Conservation (phyloP, 352 stramenopile species). For the Phytophthora sp. region DNA sequence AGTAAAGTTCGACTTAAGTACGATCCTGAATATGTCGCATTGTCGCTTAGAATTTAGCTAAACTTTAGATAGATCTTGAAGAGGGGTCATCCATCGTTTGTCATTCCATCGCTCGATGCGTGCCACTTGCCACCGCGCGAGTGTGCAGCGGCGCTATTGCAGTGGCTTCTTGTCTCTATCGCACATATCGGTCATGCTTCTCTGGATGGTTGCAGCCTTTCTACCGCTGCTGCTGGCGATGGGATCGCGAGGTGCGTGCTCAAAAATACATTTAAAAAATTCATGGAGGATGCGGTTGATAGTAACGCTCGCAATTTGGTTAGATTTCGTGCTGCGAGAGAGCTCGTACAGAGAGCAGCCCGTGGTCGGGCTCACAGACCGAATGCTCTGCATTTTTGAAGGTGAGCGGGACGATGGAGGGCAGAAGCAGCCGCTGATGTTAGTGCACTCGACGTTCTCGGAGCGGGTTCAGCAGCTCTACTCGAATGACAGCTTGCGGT, state of each 20-base stretch:
- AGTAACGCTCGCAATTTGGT: constrained; percentile 6
- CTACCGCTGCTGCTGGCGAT: constrained; percentile 69
- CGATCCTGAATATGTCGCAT: constrained; percentile 2
- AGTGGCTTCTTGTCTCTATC: constrained; percentile 56
- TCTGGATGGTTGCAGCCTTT: constrained; percentile 48
- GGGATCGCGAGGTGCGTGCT: constrained; percentile 48
- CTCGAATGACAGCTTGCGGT: constrained; percentile 37
- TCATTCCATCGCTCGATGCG: constrained; percentile 38
- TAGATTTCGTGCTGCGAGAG: constrained; percentile 69
- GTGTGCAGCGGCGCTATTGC: constrained; percentile 68
- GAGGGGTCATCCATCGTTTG: constrained; percentile 3
- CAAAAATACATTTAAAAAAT: constrained; percentile 13
- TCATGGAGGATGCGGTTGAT: neutral
- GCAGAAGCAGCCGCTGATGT: constrained; percentile 29
- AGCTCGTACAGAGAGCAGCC: constrained; percentile 75
- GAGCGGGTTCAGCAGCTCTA: constrained; percentile 51
- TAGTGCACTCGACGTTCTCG: constrained; percentile 59
- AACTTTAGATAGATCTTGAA: constrained; percentile 21
- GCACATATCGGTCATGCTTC: constrained; percentile 48
- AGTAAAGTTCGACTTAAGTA: constrained; percentile 11
- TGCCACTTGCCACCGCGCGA: constrained; percentile 52
- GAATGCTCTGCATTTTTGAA: constrained; percentile 69
- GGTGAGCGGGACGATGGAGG: constrained; percentile 32
- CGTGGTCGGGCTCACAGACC: constrained; percentile 55
- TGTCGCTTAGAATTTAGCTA: too few relatives aligned